Base-by-base conservation (phyloP, 225 moss, liverwort and hornwort genomes). In the Marchantia polymorpha region DNA sequence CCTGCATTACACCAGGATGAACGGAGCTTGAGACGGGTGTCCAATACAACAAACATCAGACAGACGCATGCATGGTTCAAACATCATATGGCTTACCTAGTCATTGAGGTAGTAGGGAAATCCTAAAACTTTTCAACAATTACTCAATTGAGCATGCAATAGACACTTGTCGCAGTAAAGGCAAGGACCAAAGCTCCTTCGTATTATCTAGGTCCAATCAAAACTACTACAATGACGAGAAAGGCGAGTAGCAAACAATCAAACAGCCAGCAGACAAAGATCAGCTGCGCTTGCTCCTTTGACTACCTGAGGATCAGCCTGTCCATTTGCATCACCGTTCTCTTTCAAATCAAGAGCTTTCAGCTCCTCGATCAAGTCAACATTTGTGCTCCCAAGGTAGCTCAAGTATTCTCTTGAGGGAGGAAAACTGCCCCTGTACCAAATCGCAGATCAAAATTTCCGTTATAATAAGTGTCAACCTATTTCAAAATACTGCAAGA, bases 291-390 rank as follows among this genome's bases (percentile, higher is more conserved):
- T 72, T 23, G 19, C 78, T 63, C 19, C 77, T 48, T 27, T n/a
- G 64, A 71, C 50, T 84, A 86, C 86, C 78, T 83, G 81, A 84
- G 46, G 39, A n/a, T 76, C 76, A 63, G 76, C 63, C 63, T 76
- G 86, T 58, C 94, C 94, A 83, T 94, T 94, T 76, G 88, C 90
- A 46, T 86, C 89, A 77, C 86, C 89, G 72, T 89, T 89, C 26
- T 74, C 90, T 72, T 88, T 86, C 50, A 89, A 76, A 63, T 90
- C 83, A 60, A 85, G 72, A 25, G 59, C 84, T 80, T 91, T 88
- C 70, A 91, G 51, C 71, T 92, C 88, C 83, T 90, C 90, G 54
- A 87, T 82, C 80, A 92, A 81, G 76, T 92, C 86, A 27, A 83
- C 92, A 61, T 72, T 72, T 58, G 81, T 84, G 58, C 86, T 86